A percentile compares a stretch with the other conserved stretches of the same genome.
These are phyloP conservation scores for Globisporangium viniferum DNA, from an alignment of 352 stramenopile species.

Conservation along the genomic window DNA sequence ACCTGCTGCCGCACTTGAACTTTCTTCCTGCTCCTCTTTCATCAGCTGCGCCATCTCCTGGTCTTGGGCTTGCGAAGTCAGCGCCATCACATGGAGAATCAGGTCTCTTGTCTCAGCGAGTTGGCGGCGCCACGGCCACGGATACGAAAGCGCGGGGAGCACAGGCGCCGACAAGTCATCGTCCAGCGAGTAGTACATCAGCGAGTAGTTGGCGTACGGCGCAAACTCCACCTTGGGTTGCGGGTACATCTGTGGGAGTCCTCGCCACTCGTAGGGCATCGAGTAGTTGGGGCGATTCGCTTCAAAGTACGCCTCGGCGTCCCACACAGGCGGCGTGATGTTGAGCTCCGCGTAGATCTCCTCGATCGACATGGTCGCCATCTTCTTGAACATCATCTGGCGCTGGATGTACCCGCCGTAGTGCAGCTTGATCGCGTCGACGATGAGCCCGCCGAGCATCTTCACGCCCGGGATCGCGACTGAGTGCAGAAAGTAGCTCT, in stretches of 20 bases:
- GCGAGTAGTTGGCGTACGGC: constrained; percentile 45
- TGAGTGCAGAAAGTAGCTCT: constrained; percentile 38
- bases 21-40: not conserved
- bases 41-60: not conserved
- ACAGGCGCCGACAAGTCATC: constrained; percentile 28
- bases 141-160: constrained; percentile 43
- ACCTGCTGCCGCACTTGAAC: not conserved
- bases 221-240: constrained; percentile 20
- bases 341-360: constrained; percentile 38
- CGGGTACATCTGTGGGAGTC: constrained; percentile 19
- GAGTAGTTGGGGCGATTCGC: constrained; percentile 27
- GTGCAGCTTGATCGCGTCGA: constrained; percentile 32
- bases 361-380: constrained; percentile 37
- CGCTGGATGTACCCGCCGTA: constrained; percentile 42
- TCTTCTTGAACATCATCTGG: constrained; percentile 22
- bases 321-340: constrained; percentile 25
- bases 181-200: constrained; percentile 41
- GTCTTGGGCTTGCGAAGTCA: constrained; percentile 9
- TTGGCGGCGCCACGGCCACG: constrained; percentile 38
- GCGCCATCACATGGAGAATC: constrained; percentile 25
- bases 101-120: constrained; percentile 26
- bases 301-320: constrained; percentile 17
- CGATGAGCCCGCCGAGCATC: constrained; percentile 24
- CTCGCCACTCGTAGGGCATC: constrained; percentile 26
- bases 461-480: constrained; percentile 37